These are phyloP conservation scores for Boletus reticulatus DNA, from an alignment of 768 basidiomycete species.

Conservation along the genomic window DNA sequence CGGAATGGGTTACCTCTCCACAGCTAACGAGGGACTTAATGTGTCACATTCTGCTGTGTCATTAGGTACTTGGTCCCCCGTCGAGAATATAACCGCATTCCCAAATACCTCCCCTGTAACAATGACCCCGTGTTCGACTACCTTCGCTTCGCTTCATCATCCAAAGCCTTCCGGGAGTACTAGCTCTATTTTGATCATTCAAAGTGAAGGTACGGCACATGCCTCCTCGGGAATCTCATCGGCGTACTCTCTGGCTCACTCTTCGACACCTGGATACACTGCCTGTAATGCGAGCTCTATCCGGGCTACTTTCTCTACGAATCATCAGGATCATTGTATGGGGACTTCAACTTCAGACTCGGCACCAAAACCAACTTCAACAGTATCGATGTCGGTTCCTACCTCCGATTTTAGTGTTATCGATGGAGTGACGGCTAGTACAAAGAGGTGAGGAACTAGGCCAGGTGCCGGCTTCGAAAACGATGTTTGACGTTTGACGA, in stretches of 20 bases:
- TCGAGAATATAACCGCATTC: neutral
- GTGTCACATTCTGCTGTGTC: neutral
- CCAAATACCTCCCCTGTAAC: too few species aligned
- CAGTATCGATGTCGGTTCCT: neutral
- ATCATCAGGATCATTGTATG: neutral
- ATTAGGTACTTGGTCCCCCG: neutral
- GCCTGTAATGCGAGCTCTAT: neutral
- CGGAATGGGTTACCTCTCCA: neutral
- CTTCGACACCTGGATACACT: neutral
- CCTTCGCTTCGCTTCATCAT: neutral
- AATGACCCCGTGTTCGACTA: neutral
- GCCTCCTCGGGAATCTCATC: neutral
- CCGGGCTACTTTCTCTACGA: neutral
- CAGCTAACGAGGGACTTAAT: neutral
- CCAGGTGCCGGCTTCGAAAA: neutral
- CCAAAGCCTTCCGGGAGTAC: neutral
- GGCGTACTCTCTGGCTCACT: neutral
- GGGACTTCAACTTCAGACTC: neutral
- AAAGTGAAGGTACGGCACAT: neutral
- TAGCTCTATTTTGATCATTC: neutral
- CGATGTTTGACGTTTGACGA: neutral
- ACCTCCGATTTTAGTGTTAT: neutral
- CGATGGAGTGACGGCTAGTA: neutral
- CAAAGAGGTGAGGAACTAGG: conserved; percentile 9
- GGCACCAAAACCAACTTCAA: neutral